These are phyloP conservation scores for Pezizomycotina sp. DNA, from an alignment of 2,329 filamentous ascomycete species.

Conservation along the genomic window DNA sequence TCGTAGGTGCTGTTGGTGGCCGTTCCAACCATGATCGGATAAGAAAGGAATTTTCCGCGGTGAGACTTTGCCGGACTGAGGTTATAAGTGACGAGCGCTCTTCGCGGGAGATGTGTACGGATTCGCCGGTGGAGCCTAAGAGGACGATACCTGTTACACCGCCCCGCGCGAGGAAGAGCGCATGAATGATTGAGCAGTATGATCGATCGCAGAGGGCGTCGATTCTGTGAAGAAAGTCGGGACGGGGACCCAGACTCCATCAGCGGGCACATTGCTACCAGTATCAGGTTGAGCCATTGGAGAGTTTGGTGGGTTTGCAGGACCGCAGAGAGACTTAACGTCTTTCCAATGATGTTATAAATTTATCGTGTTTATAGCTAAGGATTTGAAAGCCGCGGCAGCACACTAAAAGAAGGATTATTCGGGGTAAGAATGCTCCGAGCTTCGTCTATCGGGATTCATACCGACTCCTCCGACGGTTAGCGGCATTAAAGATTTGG, in stretches of 20 bases:
- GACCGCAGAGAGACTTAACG: too few species aligned
- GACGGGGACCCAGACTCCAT: conserved; percentile 43
- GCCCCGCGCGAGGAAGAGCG: conserved; percentile 42
- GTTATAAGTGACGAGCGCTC: conserved; percentile 41
- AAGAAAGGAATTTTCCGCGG: conserved; percentile 39
- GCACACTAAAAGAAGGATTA: too few species aligned
- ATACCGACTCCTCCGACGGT: too few species aligned
- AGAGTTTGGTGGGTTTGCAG: too few species aligned
- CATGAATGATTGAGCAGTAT: conserved; percentile 43
- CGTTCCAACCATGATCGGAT: conserved; percentile 46
- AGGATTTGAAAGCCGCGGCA: too few species aligned
- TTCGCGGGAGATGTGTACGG: conserved; percentile 42
- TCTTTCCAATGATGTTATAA: too few species aligned
- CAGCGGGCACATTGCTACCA: too few species aligned
- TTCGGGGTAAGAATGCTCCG: too few species aligned
- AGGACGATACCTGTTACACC: conserved; percentile 46
- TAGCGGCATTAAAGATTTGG: too few species aligned
- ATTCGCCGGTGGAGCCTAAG: conserved; percentile 48
- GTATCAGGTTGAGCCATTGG: too few species aligned
- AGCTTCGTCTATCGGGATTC: too few species aligned
- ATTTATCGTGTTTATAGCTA: too few species aligned
- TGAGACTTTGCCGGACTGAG: conserved; percentile 40
- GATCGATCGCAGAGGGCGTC: conserved; percentile 38
- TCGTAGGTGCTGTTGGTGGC: conserved; percentile 46
- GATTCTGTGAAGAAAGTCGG: conserved; percentile 44